phyloP scores from a whole-genome alignment of 75 land plant species.

The Azolla pinnata region DNA sequence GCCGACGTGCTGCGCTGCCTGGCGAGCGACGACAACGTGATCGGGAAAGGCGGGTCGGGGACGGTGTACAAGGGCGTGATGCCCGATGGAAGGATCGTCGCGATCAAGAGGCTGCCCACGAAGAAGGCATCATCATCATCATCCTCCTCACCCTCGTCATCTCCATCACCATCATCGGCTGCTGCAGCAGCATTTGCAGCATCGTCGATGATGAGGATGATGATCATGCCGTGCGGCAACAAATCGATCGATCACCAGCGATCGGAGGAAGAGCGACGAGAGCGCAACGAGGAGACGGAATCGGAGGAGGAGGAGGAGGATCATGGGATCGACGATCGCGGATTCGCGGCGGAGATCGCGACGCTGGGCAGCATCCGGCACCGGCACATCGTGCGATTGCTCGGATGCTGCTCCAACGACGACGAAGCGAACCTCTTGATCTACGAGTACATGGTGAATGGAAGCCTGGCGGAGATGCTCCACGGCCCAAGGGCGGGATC shows the following conservation, averaged over 20 bases:
- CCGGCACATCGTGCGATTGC: slow-evolving; percentile 54
- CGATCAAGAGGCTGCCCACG: slow-evolving; percentile 57
- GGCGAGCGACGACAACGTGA: slow-evolving; percentile 56
- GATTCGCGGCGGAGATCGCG: slow-evolving; percentile 46
- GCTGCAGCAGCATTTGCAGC: slow-evolving; percentile 8
- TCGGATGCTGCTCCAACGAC: slow-evolving; percentile 63
- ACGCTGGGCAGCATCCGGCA: slow-evolving; percentile 57
- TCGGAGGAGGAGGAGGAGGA: not conserved
- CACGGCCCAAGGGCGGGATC: slow-evolving; percentile 33
- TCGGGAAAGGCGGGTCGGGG: slow-evolving; percentile 73
- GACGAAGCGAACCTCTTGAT: slow-evolving; percentile 46
- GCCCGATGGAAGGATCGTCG: slow-evolving; percentile 37
- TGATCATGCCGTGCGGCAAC: too few species aligned
- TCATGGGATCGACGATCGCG: slow-evolving; percentile 20
- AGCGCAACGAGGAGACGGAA: slow-evolving; percentile 6
- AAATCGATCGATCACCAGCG: too few species aligned
- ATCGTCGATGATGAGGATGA: too few species aligned
- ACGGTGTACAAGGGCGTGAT: slow-evolving; percentile 68
- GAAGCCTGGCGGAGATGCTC: slow-evolving; percentile 54
- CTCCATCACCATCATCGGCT: too few species aligned
- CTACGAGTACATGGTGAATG: slow-evolving; percentile 68
- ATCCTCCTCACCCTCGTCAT: too few species aligned
- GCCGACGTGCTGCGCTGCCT: slow-evolving; percentile 48
- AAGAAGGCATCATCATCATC: slow-evolving; percentile 7
- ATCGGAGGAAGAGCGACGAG: too few species aligned